phyloP scores from a whole-genome alignment of 2,329 filamentous ascomycete species.

The Fusarium musae region DNA sequence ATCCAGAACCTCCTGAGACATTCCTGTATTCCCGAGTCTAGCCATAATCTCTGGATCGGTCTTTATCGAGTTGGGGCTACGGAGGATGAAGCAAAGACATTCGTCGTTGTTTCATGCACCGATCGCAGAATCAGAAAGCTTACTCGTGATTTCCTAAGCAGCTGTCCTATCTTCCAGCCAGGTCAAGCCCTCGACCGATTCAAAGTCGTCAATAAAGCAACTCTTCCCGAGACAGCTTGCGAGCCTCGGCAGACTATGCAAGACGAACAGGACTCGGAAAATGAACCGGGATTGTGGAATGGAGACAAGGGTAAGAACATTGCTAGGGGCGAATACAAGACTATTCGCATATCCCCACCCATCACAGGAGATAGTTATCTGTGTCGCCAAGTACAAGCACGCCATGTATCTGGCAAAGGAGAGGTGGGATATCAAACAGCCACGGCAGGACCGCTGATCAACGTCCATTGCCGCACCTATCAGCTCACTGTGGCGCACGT shows the following conservation, averaged over 20 bases:
- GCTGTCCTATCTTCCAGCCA: background rate
- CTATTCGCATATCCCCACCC: background rate
- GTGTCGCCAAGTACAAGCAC: background rate
- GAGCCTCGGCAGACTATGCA: background rate
- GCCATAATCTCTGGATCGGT: fast-evolving
- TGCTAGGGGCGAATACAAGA: background rate
- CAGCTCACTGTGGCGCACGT: background rate
- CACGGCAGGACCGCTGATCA: background rate
- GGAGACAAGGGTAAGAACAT: background rate
- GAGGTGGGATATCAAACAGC: background rate
- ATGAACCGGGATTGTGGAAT: fast-evolving
- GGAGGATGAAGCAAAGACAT: background rate
- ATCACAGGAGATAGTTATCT: background rate
- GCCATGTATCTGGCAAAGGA: background rate
- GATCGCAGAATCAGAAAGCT: background rate
- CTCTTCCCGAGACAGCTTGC: background rate
- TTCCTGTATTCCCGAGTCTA: background rate
- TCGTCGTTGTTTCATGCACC: fast-evolving
- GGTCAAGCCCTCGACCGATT: fast-evolving
- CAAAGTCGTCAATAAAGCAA: background rate
- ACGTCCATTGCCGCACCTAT: fast-evolving
- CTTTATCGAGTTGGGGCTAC: fast-evolving
- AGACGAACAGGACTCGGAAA: fast-evolving
- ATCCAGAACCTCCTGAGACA: background rate
- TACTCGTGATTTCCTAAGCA: fast-evolving